phyloP scores from a whole-genome alignment of 2,329 filamentous ascomycete genomes.

The Penicillium corylophilum region DNA sequence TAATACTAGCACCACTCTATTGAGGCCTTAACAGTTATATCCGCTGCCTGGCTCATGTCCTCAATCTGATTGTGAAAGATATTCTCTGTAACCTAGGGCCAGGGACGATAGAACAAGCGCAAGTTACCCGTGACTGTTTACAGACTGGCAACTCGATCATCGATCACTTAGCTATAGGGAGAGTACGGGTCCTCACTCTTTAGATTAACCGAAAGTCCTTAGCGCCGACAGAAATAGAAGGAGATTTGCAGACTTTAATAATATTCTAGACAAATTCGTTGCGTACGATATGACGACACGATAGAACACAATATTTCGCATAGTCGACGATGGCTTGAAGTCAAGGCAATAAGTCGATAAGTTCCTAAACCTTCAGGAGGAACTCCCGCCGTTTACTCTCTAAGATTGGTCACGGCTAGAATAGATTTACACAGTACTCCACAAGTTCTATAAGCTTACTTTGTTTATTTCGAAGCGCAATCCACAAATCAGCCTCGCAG shows the following conservation, averaged over 20 bases:
- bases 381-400: slow-evolving; percentile 3
- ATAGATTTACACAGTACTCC: slow-evolving; percentile 5
- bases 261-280: slow-evolving; percentile 5
- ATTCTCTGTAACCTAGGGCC: slow-evolving; percentile 1
- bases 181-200: slow-evolving; percentile 4
- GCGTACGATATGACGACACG: slow-evolving; percentile 6
- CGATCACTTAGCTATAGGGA: neutral
- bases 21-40: slow-evolving; percentile 6
- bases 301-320: too few relatives aligned
- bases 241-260: slow-evolving; percentile 3
- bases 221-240: slow-evolving; percentile 7
- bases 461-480: too few relatives aligned
- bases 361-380: slow-evolving; percentile 2
- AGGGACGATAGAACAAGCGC: slow-evolving; percentile 3
- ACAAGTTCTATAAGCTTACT: slow-evolving; percentile 5
- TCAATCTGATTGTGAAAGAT: slow-evolving; percentile 11
- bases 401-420: slow-evolving; percentile 4
- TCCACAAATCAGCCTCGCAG: too few relatives aligned
- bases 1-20: slow-evolving; percentile 1
- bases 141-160: neutral
- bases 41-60: slow-evolving; percentile 9
- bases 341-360: slow-evolving; percentile 3
- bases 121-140: neutral
- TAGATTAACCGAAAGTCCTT: slow-evolving; percentile 10
- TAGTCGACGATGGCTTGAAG: neutral